phyloP scores from a whole-genome alignment of 2,329 filamentous ascomycete species.

The Cladosporium halotolerans region DNA sequence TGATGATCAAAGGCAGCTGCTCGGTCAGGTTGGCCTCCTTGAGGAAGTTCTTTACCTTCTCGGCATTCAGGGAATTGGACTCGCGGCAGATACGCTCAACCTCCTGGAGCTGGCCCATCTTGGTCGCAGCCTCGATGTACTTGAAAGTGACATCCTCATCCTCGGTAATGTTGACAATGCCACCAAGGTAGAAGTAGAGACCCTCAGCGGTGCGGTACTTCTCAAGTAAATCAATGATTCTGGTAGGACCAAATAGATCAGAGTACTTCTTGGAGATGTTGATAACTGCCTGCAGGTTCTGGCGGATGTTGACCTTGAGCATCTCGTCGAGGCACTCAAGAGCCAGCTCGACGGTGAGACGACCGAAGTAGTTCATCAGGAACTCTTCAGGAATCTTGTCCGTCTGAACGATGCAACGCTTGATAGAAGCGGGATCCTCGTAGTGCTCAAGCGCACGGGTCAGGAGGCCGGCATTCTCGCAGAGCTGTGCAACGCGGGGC shows the following conservation, averaged over 20 bases:
- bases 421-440: slow-evolving; percentile 81
- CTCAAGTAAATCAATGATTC: slow-evolving; percentile 88
- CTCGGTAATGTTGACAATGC: slow-evolving; percentile 94
- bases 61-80: slow-evolving; percentile 76
- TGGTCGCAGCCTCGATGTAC: slow-evolving; percentile 95
- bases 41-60: slow-evolving; percentile 98
- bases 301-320: slow-evolving; percentile 92
- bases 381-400: slow-evolving; percentile 88
- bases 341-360: slow-evolving; percentile 90
- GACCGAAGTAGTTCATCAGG: slow-evolving; percentile 87
- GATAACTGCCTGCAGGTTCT: slow-evolving; percentile 90
- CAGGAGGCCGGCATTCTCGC: slow-evolving; percentile 80
- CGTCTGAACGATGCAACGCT: slow-evolving; percentile 79
- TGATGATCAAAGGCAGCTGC: slow-evolving; percentile 92
- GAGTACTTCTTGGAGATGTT: slow-evolving; percentile 98
- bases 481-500: slow-evolving; percentile 77
- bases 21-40: slow-evolving; percentile 92
- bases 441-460: slow-evolving; percentile 79
- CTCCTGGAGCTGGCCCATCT: slow-evolving; percentile 87
- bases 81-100: slow-evolving; percentile 97
- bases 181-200: slow-evolving; percentile 96
- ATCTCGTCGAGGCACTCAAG: slow-evolving; percentile 92
- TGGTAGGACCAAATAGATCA: slow-evolving; percentile 80
- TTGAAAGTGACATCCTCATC: slow-evolving; percentile 97
- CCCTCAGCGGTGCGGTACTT: slow-evolving; percentile 97